Base-by-base conservation (phyloP, 2,329 filamentous ascomycete genomes). In the Colletotrichum australisinense region DNA sequence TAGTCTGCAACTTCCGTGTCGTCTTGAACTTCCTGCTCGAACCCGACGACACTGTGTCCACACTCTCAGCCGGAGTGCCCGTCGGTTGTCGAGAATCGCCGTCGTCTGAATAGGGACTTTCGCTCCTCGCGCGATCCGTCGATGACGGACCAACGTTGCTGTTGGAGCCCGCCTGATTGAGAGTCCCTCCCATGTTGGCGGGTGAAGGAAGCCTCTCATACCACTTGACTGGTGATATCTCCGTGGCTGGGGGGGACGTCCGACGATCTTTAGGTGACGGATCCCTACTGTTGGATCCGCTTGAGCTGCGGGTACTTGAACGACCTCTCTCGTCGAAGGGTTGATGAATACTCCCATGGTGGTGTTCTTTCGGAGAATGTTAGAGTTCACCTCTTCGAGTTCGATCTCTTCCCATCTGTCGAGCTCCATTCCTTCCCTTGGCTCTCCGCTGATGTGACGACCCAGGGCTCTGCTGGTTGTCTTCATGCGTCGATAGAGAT, bases 21-120 rank as follows among this genome's bases (percentile, higher is more conserved):
- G 7, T 22, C 19, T n/a, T 49, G 3, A 3, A 1, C 3, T 22
- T 49, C 4, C 42, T 11, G 4, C 16, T 5, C 1, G 42, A 2
- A 22, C 1, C 7, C 8, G 42, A 4, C 0, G 1, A 19, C 7
- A 19, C 0, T 8, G 0, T 1, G 4, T 49, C 19, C 19, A 5
- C 42, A 19, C 42, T 49, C 8, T 22, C 42, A 22, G 7, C 7
- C 8, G 19, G 42, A 49, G n/a, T 49, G 7, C 8, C 1, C 42
- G 8, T 49, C 19, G 0, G 8, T 49, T n/a, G 16, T 8, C 3
- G 42, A 49, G 19, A 19, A 49, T 49, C 8, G n/a, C 16, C 19
- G 19, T 49, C 42, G 16, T 49, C 42, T 19, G 19, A 3, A 3
- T 49, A 49, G n/a, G 42, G 42, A 22, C 19, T 49, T n/a, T 11